A percentile compares a stretch with the other conserved stretches of the same genome.
phyloP scores from a whole-genome alignment of 2,329 filamentous ascomycete genomes.

The Fusarium sp. region DNA sequence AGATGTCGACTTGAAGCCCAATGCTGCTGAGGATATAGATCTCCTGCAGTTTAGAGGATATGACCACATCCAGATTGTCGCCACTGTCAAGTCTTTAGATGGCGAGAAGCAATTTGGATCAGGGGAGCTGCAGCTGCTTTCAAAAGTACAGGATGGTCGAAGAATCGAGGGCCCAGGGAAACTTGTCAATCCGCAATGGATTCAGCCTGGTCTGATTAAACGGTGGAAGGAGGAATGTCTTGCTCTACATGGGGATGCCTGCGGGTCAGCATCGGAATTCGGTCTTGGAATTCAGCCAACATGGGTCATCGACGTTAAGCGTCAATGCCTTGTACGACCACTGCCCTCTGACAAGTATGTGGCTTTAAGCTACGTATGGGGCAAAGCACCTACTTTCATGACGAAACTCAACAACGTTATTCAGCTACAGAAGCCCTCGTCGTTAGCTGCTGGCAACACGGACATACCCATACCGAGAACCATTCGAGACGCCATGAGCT shows the following conservation, averaged over 20 bases:
- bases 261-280: background rate
- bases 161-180: background rate
- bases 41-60: background rate
- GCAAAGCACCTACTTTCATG: background rate
- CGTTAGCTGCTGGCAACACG: background rate
- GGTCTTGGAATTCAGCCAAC: background rate
- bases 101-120: background rate
- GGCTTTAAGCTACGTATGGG: background rate
- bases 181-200: background rate
- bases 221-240: background rate
- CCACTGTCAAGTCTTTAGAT: background rate
- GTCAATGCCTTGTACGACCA: background rate
- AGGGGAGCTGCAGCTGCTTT: background rate
- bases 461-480: background rate
- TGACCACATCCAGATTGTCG: background rate
- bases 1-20: background rate
- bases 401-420: background rate
- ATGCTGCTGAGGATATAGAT: background rate
- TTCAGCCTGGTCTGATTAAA: background rate
- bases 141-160: background rate
- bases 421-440: background rate
- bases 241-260: background rate
- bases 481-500: background rate
- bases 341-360: background rate
- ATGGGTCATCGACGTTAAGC: background rate